phyloP scores from a whole-genome alignment of 2,329 filamentous ascomycete species.

The Colletotrichum tofieldiae region DNA sequence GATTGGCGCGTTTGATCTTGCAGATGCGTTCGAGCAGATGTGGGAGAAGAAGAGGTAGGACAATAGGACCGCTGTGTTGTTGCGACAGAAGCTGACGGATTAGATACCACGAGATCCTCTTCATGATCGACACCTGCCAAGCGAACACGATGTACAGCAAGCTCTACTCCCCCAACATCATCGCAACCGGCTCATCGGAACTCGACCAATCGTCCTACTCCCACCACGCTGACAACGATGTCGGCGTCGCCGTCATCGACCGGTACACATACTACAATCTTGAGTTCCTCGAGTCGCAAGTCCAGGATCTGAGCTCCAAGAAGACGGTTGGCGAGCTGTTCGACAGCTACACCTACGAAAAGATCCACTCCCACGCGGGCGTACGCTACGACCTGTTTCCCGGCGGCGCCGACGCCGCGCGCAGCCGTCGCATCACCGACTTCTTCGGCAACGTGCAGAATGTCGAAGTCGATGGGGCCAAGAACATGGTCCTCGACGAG shows the following conservation, averaged over 20 bases:
- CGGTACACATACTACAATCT: conserved; percentile 99
- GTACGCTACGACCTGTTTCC: conserved; percentile 96
- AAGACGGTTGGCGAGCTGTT: conserved; percentile 95
- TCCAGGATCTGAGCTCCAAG: conserved; percentile 88
- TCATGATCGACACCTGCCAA: conserved; percentile 99
- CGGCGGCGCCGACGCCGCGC: conserved; percentile 83
- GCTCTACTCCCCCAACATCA: conserved; percentile 98
- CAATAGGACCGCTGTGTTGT: neutral
- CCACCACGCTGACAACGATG: conserved; percentile 97
- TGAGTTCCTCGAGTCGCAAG: conserved; percentile 93
- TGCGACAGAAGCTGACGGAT: conserved; percentile 2
- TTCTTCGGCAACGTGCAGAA: conserved; percentile 99
- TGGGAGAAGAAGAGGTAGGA: conserved; percentile 97
- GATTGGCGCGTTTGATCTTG: conserved; percentile 95
- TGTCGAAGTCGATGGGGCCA: conserved; percentile 84
- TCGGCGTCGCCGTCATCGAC: conserved; percentile 98
- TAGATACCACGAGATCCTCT: conserved; percentile 95
- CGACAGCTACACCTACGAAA: conserved; percentile 93
- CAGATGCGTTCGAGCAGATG: conserved; percentile 99
- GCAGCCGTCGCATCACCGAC: conserved; percentile 89
- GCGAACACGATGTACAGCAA: conserved; percentile 99
- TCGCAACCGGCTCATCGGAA: conserved; percentile 96
- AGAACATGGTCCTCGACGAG: conserved; percentile 74
- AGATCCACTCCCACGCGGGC: conserved; percentile 94
- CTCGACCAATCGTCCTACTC: conserved; percentile 97